These are phyloP conservation scores for Candolleomyces eurysporus DNA, from an alignment of 768 basidiomycete genomes.

Conservation along the genomic window DNA sequence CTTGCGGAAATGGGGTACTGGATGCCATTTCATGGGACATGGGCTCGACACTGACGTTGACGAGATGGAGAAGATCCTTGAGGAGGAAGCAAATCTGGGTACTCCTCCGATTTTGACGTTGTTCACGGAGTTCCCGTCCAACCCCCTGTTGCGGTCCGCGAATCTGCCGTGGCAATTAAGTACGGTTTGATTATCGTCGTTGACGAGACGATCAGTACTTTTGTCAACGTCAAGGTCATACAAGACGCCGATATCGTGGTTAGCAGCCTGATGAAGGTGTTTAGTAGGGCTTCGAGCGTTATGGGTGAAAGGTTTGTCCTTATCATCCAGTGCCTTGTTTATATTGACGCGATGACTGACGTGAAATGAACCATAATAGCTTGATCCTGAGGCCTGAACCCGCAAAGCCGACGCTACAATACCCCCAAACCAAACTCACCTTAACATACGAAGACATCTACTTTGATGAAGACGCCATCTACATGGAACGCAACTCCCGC, in stretches of 20 bases:
- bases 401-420: conserved; percentile 65
- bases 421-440: conserved; percentile 55
- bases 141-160: conserved; percentile 86
- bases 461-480: conserved; percentile 89
- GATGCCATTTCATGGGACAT: conserved; percentile 83
- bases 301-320: conserved; percentile 99
- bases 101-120: conserved; percentile 71
- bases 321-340: no score
- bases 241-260: conserved; percentile 87
- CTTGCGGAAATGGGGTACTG: conserved; percentile 94
- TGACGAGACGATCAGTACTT: conserved; percentile 95
- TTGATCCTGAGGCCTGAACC: conserved; percentile 90
- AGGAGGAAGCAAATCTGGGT: conserved; percentile 36
- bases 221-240: conserved; percentile 88
- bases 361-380: no score
- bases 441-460: conserved; percentile 78
- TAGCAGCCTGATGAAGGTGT: conserved; percentile 91
- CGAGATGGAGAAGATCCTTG: conserved; percentile 63
- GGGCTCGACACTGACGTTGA: conserved; percentile 80
- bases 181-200: conserved; percentile 86
- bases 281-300: conserved; percentile 91
- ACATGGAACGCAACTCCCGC: conserved; percentile 97
- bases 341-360: no score
- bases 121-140: conserved; percentile 94
- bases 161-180: conserved; percentile 83